These are phyloP conservation scores for Isatis tinctoria DNA, from an alignment of 345 rosid genomes.

Conservation along the genomic window DNA sequence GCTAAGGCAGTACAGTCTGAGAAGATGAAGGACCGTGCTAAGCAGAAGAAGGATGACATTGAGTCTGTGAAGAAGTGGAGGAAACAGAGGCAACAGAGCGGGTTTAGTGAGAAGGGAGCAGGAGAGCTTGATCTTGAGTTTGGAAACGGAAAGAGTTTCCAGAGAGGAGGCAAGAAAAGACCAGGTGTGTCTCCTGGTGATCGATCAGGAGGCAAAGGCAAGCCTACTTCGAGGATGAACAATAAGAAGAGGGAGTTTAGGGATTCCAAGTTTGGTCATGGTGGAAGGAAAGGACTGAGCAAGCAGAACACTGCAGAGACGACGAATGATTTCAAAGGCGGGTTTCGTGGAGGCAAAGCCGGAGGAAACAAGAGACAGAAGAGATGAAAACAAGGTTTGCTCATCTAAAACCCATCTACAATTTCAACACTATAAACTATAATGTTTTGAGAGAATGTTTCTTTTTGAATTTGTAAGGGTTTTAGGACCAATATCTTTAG, in stretches of 20 bases:
- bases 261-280: constrained; percentile 63
- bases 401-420: constrained; percentile 5
- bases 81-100: constrained; percentile 85
- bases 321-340: constrained; percentile 38
- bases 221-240: constrained; percentile 33
- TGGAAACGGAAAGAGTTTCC: constrained; percentile 54
- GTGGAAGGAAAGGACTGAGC: constrained; percentile 56
- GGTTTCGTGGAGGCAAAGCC: constrained; percentile 22
- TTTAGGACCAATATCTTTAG: constrained; percentile 13
- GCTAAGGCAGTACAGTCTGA: constrained; percentile 81
- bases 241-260: constrained; percentile 36
- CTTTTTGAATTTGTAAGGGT: constrained; percentile 13
- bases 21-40: constrained; percentile 69
- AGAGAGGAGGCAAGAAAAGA: constrained; percentile 60
- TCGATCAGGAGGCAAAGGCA: constrained; percentile 62
- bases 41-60: constrained; percentile 67
- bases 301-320: constrained; percentile 69
- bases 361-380: constrained; percentile 57
- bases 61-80: constrained; percentile 85
- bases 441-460: constrained; percentile 20
- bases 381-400: constrained; percentile 31
- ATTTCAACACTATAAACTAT: neutral
- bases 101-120: constrained; percentile 50
- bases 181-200: constrained; percentile 62
- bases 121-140: constrained; percentile 55